These are phyloP conservation scores for Talaromyces sp. DNA, from an alignment of 2,329 filamentous ascomycete genomes.

Conservation along the genomic window DNA sequence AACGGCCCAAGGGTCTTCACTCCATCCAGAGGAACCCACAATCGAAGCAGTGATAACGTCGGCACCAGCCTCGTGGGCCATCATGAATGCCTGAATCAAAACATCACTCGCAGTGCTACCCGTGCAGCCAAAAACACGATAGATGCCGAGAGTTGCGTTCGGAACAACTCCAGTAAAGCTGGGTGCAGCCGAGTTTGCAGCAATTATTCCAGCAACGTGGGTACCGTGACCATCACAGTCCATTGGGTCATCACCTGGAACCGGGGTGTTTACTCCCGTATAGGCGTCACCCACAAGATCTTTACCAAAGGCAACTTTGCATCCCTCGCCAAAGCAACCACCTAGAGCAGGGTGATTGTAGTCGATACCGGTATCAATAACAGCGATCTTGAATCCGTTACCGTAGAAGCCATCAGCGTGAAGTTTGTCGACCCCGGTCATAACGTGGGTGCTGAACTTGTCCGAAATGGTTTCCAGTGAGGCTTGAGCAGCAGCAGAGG, in stretches of 20 bases:
- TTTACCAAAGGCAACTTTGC: slow-evolving; percentile 52
- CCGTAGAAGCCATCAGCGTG: slow-evolving; percentile 14
- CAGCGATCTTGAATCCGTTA: slow-evolving; percentile 13
- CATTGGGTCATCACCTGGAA: slow-evolving; percentile 48
- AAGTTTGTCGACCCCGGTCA: slow-evolving; percentile 19
- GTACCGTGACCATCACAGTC: slow-evolving; percentile 56
- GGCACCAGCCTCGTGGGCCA: slow-evolving; percentile 53
- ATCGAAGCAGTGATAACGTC: slow-evolving; percentile 35
- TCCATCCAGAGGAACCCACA: slow-evolving; percentile 28
- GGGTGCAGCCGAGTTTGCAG: slow-evolving; percentile 49
- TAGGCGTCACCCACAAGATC: slow-evolving; percentile 53
- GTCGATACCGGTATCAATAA: slow-evolving; percentile 42
- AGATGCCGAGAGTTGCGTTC: slow-evolving; percentile 51
- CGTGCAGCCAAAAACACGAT: slow-evolving; percentile 52
- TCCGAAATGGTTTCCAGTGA: neutral
- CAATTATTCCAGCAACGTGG: slow-evolving; percentile 58
- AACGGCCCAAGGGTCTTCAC: slow-evolving; percentile 17
- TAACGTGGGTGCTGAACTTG: slow-evolving; percentile 11
- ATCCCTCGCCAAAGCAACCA: slow-evolving; percentile 57
- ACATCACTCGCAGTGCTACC: slow-evolving; percentile 51
- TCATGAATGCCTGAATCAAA: slow-evolving; percentile 54
- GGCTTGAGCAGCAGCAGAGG: neutral
- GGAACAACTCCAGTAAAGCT: slow-evolving; percentile 55
- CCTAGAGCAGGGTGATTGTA: slow-evolving; percentile 60
- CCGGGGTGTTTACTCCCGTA: slow-evolving; percentile 29